Percentiles rank a stretch among this genome's conserved stretches.
Conservation (phyloP, 1,284 basidiomycete species). For the Malassezia caprae region DNA sequence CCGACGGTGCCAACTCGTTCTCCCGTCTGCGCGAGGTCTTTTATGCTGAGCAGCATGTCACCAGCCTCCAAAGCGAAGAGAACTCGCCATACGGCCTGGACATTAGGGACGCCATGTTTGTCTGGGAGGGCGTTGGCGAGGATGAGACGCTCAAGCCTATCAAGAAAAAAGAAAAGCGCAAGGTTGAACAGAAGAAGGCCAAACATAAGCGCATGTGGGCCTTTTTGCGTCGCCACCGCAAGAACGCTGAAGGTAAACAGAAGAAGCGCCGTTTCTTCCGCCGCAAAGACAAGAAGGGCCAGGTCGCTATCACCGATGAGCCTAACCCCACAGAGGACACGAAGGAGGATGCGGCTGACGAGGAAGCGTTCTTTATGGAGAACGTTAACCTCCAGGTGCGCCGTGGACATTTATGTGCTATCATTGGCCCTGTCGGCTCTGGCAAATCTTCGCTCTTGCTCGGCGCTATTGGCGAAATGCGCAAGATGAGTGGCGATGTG, state of each 20-base stretch:
- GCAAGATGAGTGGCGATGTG: slow-evolving; percentile 26
- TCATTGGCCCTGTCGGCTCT: slow-evolving; percentile 45
- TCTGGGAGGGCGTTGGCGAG: slow-evolving; percentile 29
- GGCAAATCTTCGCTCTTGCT: slow-evolving; percentile 43
- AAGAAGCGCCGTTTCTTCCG: slow-evolving; percentile 10
- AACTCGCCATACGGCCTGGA: slow-evolving; percentile 25
- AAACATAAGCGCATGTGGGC: slow-evolving; percentile 12
- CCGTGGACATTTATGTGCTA: slow-evolving; percentile 18
- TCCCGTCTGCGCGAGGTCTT: slow-evolving; percentile 52
- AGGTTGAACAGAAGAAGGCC: slow-evolving; percentile 7
- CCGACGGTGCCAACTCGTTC: slow-evolving; percentile 42
- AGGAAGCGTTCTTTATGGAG: slow-evolving; percentile 7
- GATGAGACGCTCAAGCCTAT: slow-evolving; percentile 12
- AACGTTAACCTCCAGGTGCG: slow-evolving; percentile 1
- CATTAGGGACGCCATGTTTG: slow-evolving; percentile 25
- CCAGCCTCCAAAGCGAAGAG: slow-evolving; percentile 60
- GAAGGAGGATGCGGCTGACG: slow-evolving; percentile 12
- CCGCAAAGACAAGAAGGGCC: not conserved
- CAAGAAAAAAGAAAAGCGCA: slow-evolving; percentile 3
- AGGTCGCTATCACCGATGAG: slow-evolving; percentile 10
- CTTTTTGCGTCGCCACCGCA: slow-evolving; percentile 5
- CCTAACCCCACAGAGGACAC: slow-evolving; percentile 10
- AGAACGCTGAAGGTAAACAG: not conserved
- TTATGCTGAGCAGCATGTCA: slow-evolving; percentile 56
- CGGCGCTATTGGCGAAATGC: slow-evolving; percentile 45